phyloP scores from a whole-genome alignment of 164 flowering plant species.

The Chloranthus sessilifolius region DNA sequence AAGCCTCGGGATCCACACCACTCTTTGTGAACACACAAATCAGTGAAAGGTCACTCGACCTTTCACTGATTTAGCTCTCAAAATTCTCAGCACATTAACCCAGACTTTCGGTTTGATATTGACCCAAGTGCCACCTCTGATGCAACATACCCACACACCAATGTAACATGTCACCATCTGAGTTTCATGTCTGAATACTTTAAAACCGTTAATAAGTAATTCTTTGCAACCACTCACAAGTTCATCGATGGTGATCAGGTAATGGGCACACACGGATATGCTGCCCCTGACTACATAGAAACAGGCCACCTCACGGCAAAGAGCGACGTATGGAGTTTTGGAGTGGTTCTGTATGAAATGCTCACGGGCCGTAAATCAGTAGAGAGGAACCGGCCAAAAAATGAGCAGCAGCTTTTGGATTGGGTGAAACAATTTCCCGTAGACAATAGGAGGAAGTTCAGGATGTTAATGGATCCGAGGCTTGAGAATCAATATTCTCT shows the following conservation, averaged over 20 bases:
- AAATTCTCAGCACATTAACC: too few relatives aligned
- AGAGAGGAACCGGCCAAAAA: conserved; percentile 56
- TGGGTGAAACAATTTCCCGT: conserved; percentile 79
- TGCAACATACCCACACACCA: too few relatives aligned
- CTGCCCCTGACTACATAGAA: conserved; percentile 79
- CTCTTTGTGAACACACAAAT: too few relatives aligned
- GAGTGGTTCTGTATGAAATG: conserved; percentile 77
- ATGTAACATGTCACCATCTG: too few relatives aligned
- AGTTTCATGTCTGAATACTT: too few relatives aligned
- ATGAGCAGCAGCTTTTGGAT: conserved; percentile 68
- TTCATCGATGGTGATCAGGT: conserved; percentile 32
- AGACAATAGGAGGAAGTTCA: conserved; percentile 51
- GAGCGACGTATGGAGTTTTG: conserved; percentile 75
- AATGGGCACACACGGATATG: conserved; percentile 85
- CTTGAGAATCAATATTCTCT: conserved; percentile 46
- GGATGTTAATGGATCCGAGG: conserved; percentile 62
- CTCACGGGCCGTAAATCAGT: conserved; percentile 64
- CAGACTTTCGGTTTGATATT: too few relatives aligned
- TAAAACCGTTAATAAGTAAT: neutral
- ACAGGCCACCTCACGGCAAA: conserved; percentile 62
- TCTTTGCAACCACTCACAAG: conserved; percentile 1
- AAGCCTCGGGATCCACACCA: too few relatives aligned
- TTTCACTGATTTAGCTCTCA: too few relatives aligned
- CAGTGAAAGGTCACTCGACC: too few relatives aligned
- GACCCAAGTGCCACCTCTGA: too few relatives aligned